Conservation (phyloP, 805 yeast genomes). For the Blastobotrys americana region DNA sequence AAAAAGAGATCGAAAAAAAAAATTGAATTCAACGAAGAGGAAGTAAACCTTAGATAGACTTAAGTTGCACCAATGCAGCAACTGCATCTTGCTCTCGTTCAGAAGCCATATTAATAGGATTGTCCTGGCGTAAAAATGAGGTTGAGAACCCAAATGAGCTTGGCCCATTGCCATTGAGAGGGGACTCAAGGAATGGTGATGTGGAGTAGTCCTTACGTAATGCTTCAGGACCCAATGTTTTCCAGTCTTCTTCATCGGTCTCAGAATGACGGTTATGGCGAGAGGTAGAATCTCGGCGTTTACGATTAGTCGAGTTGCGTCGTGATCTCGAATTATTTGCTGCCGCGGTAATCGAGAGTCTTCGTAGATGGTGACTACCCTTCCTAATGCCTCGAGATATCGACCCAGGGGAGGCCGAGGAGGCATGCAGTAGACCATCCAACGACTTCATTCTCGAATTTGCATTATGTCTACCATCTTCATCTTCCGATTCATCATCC, state of each 20-base stretch:
- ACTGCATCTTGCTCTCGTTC: slow-evolving; percentile 50
- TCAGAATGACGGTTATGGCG: slow-evolving; percentile 40
- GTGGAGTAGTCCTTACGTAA: slow-evolving; percentile 36
- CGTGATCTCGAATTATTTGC: background rate
- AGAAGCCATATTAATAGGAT: slow-evolving; percentile 4
- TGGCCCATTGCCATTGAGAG: background rate
- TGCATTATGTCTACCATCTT: slow-evolving; percentile 6
- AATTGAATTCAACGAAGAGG: slow-evolving; percentile 2
- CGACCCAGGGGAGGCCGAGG: background rate
- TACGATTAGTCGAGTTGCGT: slow-evolving; percentile 3
- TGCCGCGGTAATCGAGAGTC: background rate
- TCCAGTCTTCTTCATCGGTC: slow-evolving; percentile 98
- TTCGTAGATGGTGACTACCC: background rate
- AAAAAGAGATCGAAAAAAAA: slow-evolving; percentile 5
- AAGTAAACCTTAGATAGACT: slow-evolving; percentile 31
- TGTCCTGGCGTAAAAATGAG: slow-evolving; percentile 9
- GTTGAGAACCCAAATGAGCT: slow-evolving; percentile 5
- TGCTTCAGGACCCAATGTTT: slow-evolving; percentile 71
- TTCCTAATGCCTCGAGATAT: background rate
- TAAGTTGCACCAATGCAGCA: slow-evolving; percentile 54
- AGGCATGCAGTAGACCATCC: slow-evolving; percentile 4
- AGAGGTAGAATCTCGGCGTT: slow-evolving; percentile 3
- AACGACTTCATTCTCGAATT: background rate
- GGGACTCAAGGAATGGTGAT: slow-evolving; percentile 4
- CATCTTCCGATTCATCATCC: slow-evolving; percentile 33